Evolutionary conservation across 768 basidiomycete genomes (phyloP), one percentile per base, ranked within the genome.

Genomic region (Dacryopinax primogenitus): DNA sequence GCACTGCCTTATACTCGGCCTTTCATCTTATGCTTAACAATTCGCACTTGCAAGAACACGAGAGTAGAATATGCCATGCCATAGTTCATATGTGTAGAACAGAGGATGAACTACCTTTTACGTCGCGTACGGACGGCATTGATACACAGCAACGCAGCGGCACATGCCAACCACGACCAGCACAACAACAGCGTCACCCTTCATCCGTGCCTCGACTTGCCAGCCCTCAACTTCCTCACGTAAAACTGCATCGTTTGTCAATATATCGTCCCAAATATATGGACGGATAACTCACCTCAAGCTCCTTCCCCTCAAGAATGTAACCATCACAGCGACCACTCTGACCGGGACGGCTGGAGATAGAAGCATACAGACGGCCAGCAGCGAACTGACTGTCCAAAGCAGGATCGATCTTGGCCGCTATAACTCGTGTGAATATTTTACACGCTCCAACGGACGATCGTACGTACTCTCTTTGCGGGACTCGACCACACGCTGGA

Each of bases 291-390:
- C 82, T 62, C 69, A 95, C 92, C 84, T 98, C 94, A 65, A 98
- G 86, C 77, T 99, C 96, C 80, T 91, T 93, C 74, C 96, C 96
- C 82, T 99, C 96, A 64, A 99, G 85, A 68, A 99, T 81, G 79
- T 98, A 97, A 63, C 96, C 96, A 76, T 99, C 96, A 65, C 88
- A 86, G 70, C 96, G 92, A 32, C 96, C 96, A 65, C 86, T 89
- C 77, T 99, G 96, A 39, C 96, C 96, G 65, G 96, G 96, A 76
- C 96, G 86, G 76, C 91, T 94, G 66, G 92, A 86, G 77, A 99
- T 88, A 71, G 81, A 73, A 69, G 96, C 96, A 75, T 97, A 94
- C 68, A 99, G 83, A 77, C 96, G 93, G 77, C 96, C 93, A 74
- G 93, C 90, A 71, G 85, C 82, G 73, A 97, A 96, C 74, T 95